Evolutionary conservation across 768 basidiomycete species (phyloP), one percentile per base, ranked within the genome.

Genomic region (Agaricus blazei): DNA sequence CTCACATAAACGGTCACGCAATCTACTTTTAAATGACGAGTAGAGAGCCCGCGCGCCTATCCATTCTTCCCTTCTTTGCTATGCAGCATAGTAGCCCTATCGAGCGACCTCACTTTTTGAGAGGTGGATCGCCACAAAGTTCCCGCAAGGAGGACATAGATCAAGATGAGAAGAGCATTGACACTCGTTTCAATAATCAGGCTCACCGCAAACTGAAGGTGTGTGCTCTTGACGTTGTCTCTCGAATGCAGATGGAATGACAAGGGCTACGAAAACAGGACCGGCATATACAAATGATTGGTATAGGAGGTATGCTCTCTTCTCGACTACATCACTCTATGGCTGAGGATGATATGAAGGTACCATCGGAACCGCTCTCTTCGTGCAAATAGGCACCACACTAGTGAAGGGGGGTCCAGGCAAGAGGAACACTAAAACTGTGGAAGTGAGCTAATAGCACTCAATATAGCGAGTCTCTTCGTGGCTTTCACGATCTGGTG

Each of bases 321-420:
- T 27, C 28, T 9, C 11, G 24, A 3, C 27, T 59, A 48, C 56
- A 19, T 34, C 26, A 48, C 58, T 42, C n/a, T n/a, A 47, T 44
- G 50, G 34, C 14, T 37, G 40, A 44, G 5, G 4, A 34, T 34
- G 34, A 12, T 23, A 24, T 38, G 45, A 51, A 75, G 87, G 87
- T 45, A 85, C 86, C n/a, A 78, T 90, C 56, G 87, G 87, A 51
- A 88, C 87, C 3, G 86, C 83, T 52, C 74, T 88, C 19, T 88
- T 88, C 70, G 79, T 89, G 12, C 87, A 87, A 60, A 87, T 86
- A n/a, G 86, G 87, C 23, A 63, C 73, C 2, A 68, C 80, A 3
- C 68, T 90, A 28, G 72, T 74, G 1, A 77, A 76, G 48, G 85
- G 85, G 15, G 88, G 88, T 12, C 87, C 87, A 48, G 76, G 85